phyloP scores from a whole-genome alignment of 306 rosid genomes.

The Ormosia emarginata region DNA sequence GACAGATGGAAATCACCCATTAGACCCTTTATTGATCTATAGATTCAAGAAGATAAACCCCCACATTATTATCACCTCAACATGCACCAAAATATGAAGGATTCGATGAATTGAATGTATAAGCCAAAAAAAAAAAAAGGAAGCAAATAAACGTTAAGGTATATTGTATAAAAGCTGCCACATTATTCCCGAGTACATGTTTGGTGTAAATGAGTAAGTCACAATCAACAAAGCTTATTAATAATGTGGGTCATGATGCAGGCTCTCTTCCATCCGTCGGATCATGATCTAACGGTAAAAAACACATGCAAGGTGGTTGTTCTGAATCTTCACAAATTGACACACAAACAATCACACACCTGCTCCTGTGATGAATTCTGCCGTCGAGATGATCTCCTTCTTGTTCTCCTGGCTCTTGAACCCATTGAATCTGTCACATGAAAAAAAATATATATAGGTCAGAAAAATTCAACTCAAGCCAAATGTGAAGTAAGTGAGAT shows the following conservation, averaged over 20 bases:
- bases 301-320: background rate
- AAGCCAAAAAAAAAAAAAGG: background rate
- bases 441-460: background rate
- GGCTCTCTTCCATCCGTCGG: background rate
- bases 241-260: background rate
- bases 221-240: background rate
- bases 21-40: background rate
- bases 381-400: slow-evolving; percentile 31
- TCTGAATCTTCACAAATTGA: too few relatives aligned
- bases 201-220: background rate
- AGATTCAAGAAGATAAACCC: background rate
- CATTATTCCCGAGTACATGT: background rate
- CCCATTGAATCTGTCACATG: slow-evolving; percentile 11
- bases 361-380: slow-evolving; percentile 41
- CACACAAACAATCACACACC: slow-evolving; percentile 20
- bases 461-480: background rate
- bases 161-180: background rate
- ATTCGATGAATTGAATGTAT: background rate
- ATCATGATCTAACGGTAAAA: background rate
- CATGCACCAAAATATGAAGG: background rate
- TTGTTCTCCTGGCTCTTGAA: slow-evolving; percentile 24
- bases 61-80: background rate
- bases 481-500: background rate
- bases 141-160: background rate
- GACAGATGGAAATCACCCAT: background rate